Base-by-base conservation (phyloP, 176 grass and related monocot genomes). In the Eremochloa ophiuroides region DNA sequence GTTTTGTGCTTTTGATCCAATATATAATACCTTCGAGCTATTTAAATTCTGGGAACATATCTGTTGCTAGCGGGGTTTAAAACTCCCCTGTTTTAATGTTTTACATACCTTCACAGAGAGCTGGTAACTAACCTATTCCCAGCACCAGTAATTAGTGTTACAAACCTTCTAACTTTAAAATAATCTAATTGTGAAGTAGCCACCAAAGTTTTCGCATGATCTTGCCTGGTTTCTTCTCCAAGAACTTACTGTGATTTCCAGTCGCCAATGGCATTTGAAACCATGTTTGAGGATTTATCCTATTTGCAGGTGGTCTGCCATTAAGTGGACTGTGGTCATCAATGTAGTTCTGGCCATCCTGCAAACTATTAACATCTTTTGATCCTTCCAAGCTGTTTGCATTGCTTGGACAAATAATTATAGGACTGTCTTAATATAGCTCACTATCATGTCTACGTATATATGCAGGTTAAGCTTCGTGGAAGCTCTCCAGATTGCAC, bases 391-490 rank as follows among this genome's bases (percentile, higher is more conserved):
- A 62, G 14, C 50, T 73, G 46, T 33, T 66, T 42, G n/a, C 58
- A 16, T 75, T 80, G 30, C 17, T 75, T 55, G 17, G 55, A 13
- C 20, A 5, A 44, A 53, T 34, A 33, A 4, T 2, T 33, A 51
- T 33, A 50, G 10, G 43, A 33, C 10, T 50, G 27, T 56, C 43
- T 51, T 53, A 33, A 30, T 13, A 28, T 30, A 80, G 48, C 72
- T 62, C 78, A 55, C 74, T 61, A 62, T 61, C 62, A 35, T 44
- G 39, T 76, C 2, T 47, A 7, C 16, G 8, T 88, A 73, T 81
- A 17, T 66, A 20, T 74, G 34, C 78, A 99, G 96, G 91, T 99
- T 34, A 99, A 99, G 81, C 84, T 95, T 76, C 86, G 87, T 70
- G 91, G 88, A 93, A 99, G 79, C 71, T 95, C 87, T 4, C 70